A percentile compares a stretch with the other conserved stretches of the same genome.
Evolutionary conservation across 441 rosid species (phyloP).

Genomic region (Lepidium campestre): DNA sequence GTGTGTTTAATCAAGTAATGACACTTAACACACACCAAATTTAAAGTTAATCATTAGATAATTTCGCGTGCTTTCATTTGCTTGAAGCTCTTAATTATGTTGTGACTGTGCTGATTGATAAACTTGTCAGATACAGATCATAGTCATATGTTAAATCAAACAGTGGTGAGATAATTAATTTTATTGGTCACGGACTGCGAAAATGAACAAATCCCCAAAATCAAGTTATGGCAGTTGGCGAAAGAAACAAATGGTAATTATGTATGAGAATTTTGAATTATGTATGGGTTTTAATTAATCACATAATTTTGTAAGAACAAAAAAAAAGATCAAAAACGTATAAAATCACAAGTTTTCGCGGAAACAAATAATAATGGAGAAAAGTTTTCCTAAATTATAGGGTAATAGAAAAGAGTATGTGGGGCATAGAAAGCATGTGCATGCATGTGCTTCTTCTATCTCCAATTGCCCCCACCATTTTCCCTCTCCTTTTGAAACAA

Average conservation of each 20-base stretch:
- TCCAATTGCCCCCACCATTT: constrained; percentile 65
- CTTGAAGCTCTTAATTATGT: neutral
- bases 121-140: neutral
- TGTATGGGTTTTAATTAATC: no score
- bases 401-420: constrained; percentile 28
- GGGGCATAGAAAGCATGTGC: constrained; percentile 91
- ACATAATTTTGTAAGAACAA: neutral
- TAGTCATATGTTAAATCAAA: neutral
- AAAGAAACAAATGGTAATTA: no score
- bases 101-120: neutral
- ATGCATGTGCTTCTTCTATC: constrained; percentile 88
- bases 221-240: neutral
- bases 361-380: constrained; percentile 24
- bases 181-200: neutral
- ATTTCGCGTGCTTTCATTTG: neutral
- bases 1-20: neutral
- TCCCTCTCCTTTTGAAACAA: constrained; percentile 52
- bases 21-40: neutral
- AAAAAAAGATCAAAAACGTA: neutral
- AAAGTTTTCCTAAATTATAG: constrained; percentile 29
- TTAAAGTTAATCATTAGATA: neutral
- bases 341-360: constrained; percentile 19
- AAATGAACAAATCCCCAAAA: neutral
- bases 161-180: neutral
- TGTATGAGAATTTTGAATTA: no score